phyloP scores from a whole-genome alignment of 2,329 filamentous ascomycete species.

The Pleoardoris graminearum region DNA sequence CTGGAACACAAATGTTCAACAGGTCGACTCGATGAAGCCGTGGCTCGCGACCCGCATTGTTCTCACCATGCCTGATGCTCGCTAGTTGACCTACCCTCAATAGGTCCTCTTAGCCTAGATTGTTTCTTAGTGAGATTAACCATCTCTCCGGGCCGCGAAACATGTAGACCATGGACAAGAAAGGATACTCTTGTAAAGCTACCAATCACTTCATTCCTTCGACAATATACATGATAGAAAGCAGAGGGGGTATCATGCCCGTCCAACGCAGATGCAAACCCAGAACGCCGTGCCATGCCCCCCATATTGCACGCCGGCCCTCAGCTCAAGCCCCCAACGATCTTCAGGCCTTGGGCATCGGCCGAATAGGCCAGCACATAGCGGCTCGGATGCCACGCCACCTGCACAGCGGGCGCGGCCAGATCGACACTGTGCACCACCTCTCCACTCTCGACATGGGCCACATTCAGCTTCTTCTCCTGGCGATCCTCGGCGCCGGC shows the following conservation, averaged over 20 bases:
- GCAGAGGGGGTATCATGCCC: conserved; percentile 27
- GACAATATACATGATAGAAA: no score
- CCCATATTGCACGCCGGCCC: background rate
- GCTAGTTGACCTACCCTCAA: no score
- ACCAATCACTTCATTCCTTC: no score
- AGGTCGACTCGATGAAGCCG: no score
- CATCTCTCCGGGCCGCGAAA: no score
- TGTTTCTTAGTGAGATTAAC: no score
- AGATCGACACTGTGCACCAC: conserved; percentile 73
- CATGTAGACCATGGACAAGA: no score
- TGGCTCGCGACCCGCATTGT: no score
- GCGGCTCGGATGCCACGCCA: conserved; percentile 75
- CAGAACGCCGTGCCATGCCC: conserved; percentile 8
- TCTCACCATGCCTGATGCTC: no score
- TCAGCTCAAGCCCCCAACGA: conserved; percentile 58
- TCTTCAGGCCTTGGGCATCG: conserved; percentile 67
- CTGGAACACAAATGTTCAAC: no score
- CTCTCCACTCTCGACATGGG: conserved; percentile 74
- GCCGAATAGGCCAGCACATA: conserved; percentile 73
- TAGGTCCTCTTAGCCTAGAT: no score
- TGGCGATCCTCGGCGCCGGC: conserved; percentile 75
- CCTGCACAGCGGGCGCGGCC: conserved; percentile 63
- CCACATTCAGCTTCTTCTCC: conserved; percentile 71
- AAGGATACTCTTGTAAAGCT: no score
- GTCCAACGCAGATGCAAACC: conserved; percentile 1